These are phyloP conservation scores for Backusella westeae DNA, from an alignment of 192 early-diverging fungal genomes.

Conservation along the genomic window DNA sequence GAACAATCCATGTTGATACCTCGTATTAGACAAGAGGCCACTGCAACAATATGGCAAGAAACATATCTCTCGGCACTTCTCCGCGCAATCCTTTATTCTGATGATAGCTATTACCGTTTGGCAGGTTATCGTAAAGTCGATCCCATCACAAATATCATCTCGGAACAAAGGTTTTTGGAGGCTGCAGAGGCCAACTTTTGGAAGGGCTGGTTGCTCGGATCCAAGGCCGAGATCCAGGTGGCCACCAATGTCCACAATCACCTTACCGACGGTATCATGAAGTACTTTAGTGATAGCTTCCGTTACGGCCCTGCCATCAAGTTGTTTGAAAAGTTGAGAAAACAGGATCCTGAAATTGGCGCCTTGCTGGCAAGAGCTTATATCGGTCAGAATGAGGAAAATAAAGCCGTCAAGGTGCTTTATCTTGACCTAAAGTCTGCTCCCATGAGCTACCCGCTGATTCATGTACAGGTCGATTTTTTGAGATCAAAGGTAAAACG, in stretches of 20 bases:
- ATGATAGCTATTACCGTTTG: slow-evolving; percentile 82
- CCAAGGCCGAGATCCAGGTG: slow-evolving; percentile 90
- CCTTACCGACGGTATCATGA: slow-evolving; percentile 82
- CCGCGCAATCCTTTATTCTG: slow-evolving; percentile 87
- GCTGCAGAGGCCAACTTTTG: slow-evolving; percentile 83
- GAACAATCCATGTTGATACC: background rate
- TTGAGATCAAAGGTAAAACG: slow-evolving; percentile 66
- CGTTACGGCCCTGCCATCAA: slow-evolving; percentile 76
- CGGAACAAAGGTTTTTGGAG: slow-evolving; percentile 83
- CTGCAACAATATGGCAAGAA: slow-evolving; percentile 89
- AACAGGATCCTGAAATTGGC: slow-evolving; percentile 89
- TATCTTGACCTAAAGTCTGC: slow-evolving; percentile 79
- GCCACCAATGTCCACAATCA: slow-evolving; percentile 89
- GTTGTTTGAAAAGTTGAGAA: slow-evolving; percentile 77
- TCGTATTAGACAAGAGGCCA: slow-evolving; percentile 63
- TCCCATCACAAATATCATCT: slow-evolving; percentile 69
- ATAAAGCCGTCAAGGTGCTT: slow-evolving; percentile 87
- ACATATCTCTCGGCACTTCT: slow-evolving; percentile 85
- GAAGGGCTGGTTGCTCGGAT: slow-evolving; percentile 92
- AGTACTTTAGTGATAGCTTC: slow-evolving; percentile 86
- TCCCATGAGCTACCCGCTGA: slow-evolving; percentile 80
- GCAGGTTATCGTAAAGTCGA: slow-evolving; percentile 90
- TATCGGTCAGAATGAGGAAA: slow-evolving; percentile 83
- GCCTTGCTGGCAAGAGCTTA: slow-evolving; percentile 82
- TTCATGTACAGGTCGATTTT: slow-evolving; percentile 92